Evolutionary conservation across 495 filamentous ascomycete genomes (phyloP), one percentile per base, ranked within the genome.

Genomic region (Talaromyces borbonicus): DNA sequence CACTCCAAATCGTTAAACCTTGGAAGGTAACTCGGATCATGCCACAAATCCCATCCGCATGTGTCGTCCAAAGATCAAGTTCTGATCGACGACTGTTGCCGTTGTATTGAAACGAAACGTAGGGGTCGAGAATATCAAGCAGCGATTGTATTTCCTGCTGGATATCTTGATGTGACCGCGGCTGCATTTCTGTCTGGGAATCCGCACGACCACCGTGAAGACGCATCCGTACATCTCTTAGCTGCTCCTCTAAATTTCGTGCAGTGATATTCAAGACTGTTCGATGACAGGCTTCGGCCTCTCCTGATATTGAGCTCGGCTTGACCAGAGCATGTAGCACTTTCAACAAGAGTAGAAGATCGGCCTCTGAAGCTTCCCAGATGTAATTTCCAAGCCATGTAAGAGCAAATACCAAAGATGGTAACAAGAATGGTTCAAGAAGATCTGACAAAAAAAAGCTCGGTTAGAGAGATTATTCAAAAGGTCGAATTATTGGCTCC

Each of bases 371-470:
- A 0, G 60, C 67, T 58, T 81, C 80, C 82, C 87, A 90, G n/a
- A 94, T 78, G 52, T 85, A 79, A 36, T 84, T 80, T 0, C 83
- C 76, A 30, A 98, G 77, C 78, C 85, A 95, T 2, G 74, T 74
- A 24, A 97, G 69, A 2, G 84, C 89, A 2, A 83, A 74, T 8
- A 95, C 79, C 7, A 97, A 73, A 8, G 89, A 90, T 1, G 92
- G 89, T 12, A 98, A 71, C 2, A 98, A 70, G 47, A 96, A 93
- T 0, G 87, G 83, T 48, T 95, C 88, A 23, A 95, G 81, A 2
- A 98, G 68, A 60, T 90, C 83, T 87, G 37, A 14, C 11, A 36
- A 11, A 29, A 5, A 48, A 25, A 22, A 39, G 54, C n/a, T n/a
- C n/a, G n/a, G n/a, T n/a, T n/a, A n/a, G n/a, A n/a, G n/a, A n/a